Base-by-base conservation (phyloP, 805 yeast genomes). In the Saitoella complicata region DNA sequence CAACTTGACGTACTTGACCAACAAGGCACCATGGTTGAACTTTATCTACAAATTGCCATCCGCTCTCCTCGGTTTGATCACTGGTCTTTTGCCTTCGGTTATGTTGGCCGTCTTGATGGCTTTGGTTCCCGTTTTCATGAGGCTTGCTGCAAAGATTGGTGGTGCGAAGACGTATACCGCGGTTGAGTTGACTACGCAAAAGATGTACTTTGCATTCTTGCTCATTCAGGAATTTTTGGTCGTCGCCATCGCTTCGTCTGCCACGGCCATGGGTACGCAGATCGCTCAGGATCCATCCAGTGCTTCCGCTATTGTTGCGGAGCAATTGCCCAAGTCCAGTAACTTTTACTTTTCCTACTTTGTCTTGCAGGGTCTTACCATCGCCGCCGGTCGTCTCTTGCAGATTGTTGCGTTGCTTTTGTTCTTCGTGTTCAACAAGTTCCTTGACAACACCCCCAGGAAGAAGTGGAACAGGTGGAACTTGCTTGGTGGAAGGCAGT, bases 151-250 rank as follows among this genome's bases (percentile, higher is more conserved):
- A 51, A 75, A 72, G 53, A 58, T 78, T 43, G 67, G 82, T 33
- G 97, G 97, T 31, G 65, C 70, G 39, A 66, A 82, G 44, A 76
- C 95, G 2, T 58, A 65, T 7, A 88, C 85, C 55, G 71, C 76
- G 45, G 72, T 82, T 46, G 95, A 86, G 53, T 62, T 69, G 48
- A 85, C 78, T 71, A 80, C 88, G 50, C 98, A 88, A 60, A 72
- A 76, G 35, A 86, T 94, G 78, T 91, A 66, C 63, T 88, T 71
- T 64, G 95, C 82, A 1, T 88, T 88, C 73, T 86, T 83, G 67
- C 88, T 86, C 40, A 75, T 88, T 48, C 86, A 88, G 62, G 87
- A 81, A 7, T 91, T 88, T 63, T 61, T 91, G 48, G 93, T 87
- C 42, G 71, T 80, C 38, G 85, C 97, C 4, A 58, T 81, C 45